Evolutionary conservation across 2,329 filamentous ascomycete genomes (phyloP), one percentile per base, ranked within the genome.

Genomic region (Epichloe hybrida): DNA sequence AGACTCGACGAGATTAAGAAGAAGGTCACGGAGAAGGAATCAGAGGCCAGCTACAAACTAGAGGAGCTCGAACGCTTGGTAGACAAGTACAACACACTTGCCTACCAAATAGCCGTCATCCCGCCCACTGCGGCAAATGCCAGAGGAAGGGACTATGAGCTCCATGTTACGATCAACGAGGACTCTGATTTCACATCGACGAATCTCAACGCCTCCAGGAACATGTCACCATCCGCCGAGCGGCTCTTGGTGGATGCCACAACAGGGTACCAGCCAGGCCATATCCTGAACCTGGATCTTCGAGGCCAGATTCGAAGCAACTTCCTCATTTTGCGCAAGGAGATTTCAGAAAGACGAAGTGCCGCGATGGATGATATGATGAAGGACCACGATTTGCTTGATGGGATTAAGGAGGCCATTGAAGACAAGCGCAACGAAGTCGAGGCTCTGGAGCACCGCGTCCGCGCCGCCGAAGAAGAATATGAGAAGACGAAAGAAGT

Each of bases 391-490:
- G 93, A 97, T 64, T 76, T 95, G 56, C 79, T 98, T 9, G 90
- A 97, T 65, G 88, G 86, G 58, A 91, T 96, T 65, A 93, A 93
- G 66, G 94, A 98, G 69, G 89, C 90, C 15, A 93, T 98, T 67
- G 90, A 96, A 64, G 91, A 98, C 69, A 96, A 95, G 71, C 79
- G 84, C 54, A 85, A 83, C 57, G 93, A 98, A 64, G 88, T 98
- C 17, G 91, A 96, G 64, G 86, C 88, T 3, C 74, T 98, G 15
- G 86, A 91, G 58, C 91, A 97, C 66, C 81, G 86, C 42, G 86
- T 95, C 43, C 81, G 87, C 36, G 87, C 87, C 17, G 90, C 91
- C 0, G 86, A 95, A 64, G 88, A 95, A 61, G 90, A 96, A 64
- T 94, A 95, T 63, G 89, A 96, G 62, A 89, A 88, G 69, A 90